Evolutionary conservation across 2,329 filamentous ascomycete genomes (phyloP).

Genomic region (Talaromyces sp.): DNA sequence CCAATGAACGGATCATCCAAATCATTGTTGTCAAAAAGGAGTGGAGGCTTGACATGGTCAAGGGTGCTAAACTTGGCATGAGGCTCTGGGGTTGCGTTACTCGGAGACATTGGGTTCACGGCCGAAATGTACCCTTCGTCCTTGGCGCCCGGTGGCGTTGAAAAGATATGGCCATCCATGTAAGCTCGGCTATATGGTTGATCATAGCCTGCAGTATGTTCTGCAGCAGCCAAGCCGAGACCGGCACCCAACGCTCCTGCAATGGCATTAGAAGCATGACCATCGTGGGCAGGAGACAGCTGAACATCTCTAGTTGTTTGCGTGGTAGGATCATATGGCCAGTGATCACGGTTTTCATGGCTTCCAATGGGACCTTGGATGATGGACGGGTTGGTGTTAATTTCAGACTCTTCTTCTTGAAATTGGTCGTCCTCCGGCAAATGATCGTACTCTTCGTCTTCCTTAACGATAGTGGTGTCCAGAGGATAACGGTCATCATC

Average conservation of each 20-base stretch:
- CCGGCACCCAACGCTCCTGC: conserved; percentile 21
- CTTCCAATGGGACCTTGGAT: conserved; percentile 68
- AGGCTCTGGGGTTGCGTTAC: conserved; percentile 42
- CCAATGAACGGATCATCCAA: conserved; percentile 55
- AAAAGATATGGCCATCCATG: conserved; percentile 35
- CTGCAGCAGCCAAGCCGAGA: conserved; percentile 49
- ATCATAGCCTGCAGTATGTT: conserved; percentile 49
- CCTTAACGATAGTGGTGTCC: conserved; percentile 63
- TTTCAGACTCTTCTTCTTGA: conserved; percentile 52
- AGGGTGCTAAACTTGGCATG: conserved; percentile 47
- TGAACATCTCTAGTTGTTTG: conserved; percentile 40
- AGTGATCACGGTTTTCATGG: conserved; percentile 46
- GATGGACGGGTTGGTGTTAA: conserved; percentile 79
- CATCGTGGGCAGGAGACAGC: conserved; percentile 20
- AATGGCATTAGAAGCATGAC: conserved; percentile 21
- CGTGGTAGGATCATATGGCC: conserved; percentile 54
- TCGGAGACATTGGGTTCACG: conserved; percentile 52
- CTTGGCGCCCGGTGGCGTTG: conserved; percentile 56
- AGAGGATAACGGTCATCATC: conserved; percentile 49
- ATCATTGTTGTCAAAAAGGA: conserved; percentile 41
- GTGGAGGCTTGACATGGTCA: conserved; percentile 46
- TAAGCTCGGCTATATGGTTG: conserved; percentile 60
- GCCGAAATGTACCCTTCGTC: conserved; percentile 93
- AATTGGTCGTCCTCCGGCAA: conserved; percentile 65
- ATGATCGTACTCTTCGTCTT: conserved; percentile 52